phyloP scores from a whole-genome alignment of 1,139 yeast species.

The Hemisphaericaspora xylofermentans region DNA sequence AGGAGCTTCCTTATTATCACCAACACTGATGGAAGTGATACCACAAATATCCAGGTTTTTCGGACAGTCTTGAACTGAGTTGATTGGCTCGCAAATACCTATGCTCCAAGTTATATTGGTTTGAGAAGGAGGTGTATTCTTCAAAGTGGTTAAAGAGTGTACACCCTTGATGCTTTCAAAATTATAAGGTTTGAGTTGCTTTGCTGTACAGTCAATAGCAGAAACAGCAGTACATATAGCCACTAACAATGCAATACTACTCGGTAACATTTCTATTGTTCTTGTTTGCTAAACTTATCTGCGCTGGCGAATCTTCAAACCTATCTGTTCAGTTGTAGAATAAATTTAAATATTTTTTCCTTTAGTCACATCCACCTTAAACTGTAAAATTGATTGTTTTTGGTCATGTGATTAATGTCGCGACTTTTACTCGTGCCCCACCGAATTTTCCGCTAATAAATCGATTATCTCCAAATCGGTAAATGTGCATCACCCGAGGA shows the following conservation, averaged over 20 bases:
- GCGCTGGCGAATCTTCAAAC: too few species aligned
- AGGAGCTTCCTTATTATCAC: slow-evolving; percentile 33
- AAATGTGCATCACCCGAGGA: too few species aligned
- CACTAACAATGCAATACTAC: slow-evolving; percentile 4
- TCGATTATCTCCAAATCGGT: too few species aligned
- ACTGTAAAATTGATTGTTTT: too few species aligned
- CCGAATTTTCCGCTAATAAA: too few species aligned
- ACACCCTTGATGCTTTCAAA: slow-evolving; percentile 51
- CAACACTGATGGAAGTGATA: slow-evolving; percentile 49
- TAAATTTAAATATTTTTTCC: too few species aligned
- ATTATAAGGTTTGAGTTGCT: slow-evolving; percentile 39
- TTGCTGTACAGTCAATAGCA: slow-evolving; percentile 46
- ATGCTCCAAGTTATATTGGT: slow-evolving; percentile 66
- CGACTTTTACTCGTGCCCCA: too few species aligned
- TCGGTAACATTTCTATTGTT: background rate
- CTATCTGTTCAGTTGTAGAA: too few species aligned
- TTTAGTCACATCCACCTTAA: too few species aligned
- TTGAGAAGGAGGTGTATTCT: slow-evolving; percentile 75
- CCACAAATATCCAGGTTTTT: slow-evolving; percentile 71
- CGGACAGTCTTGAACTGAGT: slow-evolving; percentile 54
- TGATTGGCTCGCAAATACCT: slow-evolving; percentile 62
- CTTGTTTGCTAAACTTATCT: background rate
- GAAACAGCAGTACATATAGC: slow-evolving; percentile 11
- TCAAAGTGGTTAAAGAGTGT: slow-evolving; percentile 35
- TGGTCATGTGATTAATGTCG: too few species aligned